Conservation (phyloP, 2,329 filamentous ascomycete species). For the Aureobasidium sp. region DNA sequence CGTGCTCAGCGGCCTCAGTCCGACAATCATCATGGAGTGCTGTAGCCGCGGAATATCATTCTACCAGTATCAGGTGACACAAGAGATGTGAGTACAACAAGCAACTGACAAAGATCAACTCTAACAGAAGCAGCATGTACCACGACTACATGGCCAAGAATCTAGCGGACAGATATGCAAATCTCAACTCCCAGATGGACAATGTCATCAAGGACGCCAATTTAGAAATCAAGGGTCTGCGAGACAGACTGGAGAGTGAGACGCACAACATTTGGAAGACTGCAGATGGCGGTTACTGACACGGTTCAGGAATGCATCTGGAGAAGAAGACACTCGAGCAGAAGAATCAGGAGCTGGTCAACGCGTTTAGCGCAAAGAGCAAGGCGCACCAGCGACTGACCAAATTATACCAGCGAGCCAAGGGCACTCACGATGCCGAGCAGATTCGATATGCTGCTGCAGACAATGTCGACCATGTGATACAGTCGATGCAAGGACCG, state of each 20-base stretch:
- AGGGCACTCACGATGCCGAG: constrained; percentile 27
- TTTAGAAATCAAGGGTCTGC: constrained; percentile 59
- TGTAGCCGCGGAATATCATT: constrained; percentile 72
- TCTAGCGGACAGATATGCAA: constrained; percentile 63
- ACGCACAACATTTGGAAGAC: constrained; percentile 1
- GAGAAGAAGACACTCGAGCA: constrained; percentile 58
- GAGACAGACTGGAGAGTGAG: constrained; percentile 58
- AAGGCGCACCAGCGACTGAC: constrained; percentile 63
- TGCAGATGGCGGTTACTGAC: constrained; percentile 7
- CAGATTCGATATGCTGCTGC: constrained; percentile 48
- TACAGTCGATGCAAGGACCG: constrained; percentile 26
- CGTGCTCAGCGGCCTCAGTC: constrained; percentile 73
- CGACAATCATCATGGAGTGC: constrained; percentile 78
- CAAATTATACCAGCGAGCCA: constrained; percentile 26
- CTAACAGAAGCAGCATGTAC: constrained; percentile 51
- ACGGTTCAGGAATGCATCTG: constrained; percentile 44
- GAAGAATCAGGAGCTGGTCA: constrained; percentile 65
- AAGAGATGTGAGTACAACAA: constrained; percentile 62
- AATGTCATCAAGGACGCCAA: constrained; percentile 70
- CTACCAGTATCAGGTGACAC: constrained; percentile 78
- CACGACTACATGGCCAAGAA: constrained; percentile 68
- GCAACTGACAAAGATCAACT: background rate
- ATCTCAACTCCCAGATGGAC: constrained; percentile 60
- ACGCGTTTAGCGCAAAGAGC: constrained; percentile 62
- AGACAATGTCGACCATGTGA: constrained; percentile 42